phyloP scores from a whole-genome alignment of 2,329 filamentous ascomycete genomes.

The Phyllosticta citriasiana region DNA sequence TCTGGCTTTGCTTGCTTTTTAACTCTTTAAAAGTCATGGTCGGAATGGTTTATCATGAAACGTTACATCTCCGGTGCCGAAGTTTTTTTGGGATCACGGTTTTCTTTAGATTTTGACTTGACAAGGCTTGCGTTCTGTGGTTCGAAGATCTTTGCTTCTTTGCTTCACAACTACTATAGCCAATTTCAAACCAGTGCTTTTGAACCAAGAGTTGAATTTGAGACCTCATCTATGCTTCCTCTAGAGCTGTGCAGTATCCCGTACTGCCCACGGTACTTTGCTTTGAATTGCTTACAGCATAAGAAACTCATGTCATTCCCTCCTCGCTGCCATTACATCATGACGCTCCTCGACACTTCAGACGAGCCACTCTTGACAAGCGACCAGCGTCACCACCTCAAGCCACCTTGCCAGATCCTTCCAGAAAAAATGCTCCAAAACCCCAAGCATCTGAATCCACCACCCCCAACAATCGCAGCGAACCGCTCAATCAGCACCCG shows the following conservation, averaged over 20 bases:
- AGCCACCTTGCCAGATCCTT: background rate
- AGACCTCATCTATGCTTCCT: background rate
- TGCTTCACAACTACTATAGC: too few relatives aligned
- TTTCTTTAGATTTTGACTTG: too few relatives aligned
- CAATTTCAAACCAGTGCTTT: too few relatives aligned
- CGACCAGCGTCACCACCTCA: background rate
- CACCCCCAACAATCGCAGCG: background rate
- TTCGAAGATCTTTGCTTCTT: too few relatives aligned
- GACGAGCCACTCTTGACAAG: background rate
- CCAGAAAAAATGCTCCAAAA: background rate
- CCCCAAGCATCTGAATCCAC: background rate
- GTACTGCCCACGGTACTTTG: background rate
- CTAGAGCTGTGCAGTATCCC: background rate
- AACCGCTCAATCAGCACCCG: constrained; percentile 11
- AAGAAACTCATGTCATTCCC: background rate
- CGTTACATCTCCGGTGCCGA: too few relatives aligned
- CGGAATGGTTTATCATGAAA: too few relatives aligned
- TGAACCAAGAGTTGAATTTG: too few relatives aligned
- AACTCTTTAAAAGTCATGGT: too few relatives aligned
- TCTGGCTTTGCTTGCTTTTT: too few relatives aligned
- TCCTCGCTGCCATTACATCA: background rate
- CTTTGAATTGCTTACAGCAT: background rate
- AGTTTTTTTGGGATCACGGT: too few relatives aligned
- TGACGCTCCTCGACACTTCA: background rate
- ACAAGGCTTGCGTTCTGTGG: too few relatives aligned